Conservation (phyloP, 75 land plant genomes). For the Cupressus sempervirens region DNA sequence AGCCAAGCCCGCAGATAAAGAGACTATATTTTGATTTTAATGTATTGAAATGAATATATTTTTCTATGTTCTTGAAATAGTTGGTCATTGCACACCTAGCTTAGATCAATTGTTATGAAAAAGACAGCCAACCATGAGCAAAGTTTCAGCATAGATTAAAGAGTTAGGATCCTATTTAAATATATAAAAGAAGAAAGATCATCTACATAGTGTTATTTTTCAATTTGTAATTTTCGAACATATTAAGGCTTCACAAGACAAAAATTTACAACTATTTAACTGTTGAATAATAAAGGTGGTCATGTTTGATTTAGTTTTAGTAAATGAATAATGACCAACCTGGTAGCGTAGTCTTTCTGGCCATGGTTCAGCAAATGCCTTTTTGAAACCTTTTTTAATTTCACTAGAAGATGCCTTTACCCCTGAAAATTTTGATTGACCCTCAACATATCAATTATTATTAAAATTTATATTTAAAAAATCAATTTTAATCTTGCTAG, state of each 20-base stretch:
- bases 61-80: background rate
- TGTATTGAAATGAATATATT: background rate
- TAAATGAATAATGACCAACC: constrained; percentile 28
- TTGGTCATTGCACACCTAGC: background rate
- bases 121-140: background rate
- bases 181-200: background rate
- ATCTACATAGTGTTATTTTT: background rate
- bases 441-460: background rate
- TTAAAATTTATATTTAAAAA: background rate
- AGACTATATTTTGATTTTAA: background rate
- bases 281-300: background rate
- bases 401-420: constrained; percentile 43
- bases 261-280: background rate
- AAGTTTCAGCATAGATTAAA: background rate
- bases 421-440: constrained; percentile 33
- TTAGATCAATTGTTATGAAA: background rate
- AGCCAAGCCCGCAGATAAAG: background rate
- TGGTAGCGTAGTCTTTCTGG: constrained; percentile 83
- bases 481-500: background rate
- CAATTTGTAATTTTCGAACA: background rate
- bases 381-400: constrained; percentile 83
- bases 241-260: background rate
- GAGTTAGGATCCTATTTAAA: background rate
- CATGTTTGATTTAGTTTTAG: background rate
- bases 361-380: constrained; percentile 86